Evolutionary conservation across 2,329 filamentous ascomycete species (phyloP).

Genomic region (Neonectria neomacrospora): DNA sequence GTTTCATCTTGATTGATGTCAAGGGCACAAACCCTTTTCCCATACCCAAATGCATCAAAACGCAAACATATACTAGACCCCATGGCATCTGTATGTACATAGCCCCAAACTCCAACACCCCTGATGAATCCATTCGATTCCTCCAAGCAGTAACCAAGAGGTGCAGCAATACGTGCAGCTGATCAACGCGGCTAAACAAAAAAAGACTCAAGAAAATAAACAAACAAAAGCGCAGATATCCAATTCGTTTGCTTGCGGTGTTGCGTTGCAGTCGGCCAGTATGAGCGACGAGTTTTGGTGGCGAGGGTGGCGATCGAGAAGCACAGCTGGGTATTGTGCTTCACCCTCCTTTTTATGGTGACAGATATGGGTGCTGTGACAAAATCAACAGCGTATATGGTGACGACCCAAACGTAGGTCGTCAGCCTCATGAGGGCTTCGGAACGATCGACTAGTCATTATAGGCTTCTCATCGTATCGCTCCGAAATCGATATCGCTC

Average conservation of each 20-base stretch:
- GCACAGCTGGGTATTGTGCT: conserved; percentile 3
- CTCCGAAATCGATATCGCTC: conserved; percentile 43
- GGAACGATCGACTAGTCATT: not conserved
- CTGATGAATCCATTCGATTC: conserved; percentile 16
- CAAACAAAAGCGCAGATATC: not conserved
- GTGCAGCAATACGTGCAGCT: conserved; percentile 4
- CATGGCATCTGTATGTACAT: conserved; percentile 10
- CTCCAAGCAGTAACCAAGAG: not conserved
- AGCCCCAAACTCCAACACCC: conserved; percentile 32
- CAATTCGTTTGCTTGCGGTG: conserved; percentile 6
- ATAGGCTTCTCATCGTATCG: conserved; percentile 23
- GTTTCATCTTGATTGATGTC: conserved; percentile 21
- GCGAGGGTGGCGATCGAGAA: not conserved
- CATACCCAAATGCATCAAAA: conserved; percentile 18
- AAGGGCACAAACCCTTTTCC: conserved; percentile 6
- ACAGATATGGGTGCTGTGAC: not conserved
- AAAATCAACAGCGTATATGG: conserved; percentile 16
- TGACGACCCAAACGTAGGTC: not conserved
- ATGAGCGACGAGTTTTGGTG: conserved; percentile 1
- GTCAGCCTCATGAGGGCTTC: not conserved
- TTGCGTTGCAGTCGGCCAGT: not conserved
- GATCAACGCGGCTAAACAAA: not conserved
- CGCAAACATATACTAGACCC: conserved; percentile 16
- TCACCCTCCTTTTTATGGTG: conserved; percentile 2
- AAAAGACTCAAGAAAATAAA: conserved; percentile 11